Conservation (phyloP, 2,329 filamentous ascomycete species). For the Venturia oleaginea region DNA sequence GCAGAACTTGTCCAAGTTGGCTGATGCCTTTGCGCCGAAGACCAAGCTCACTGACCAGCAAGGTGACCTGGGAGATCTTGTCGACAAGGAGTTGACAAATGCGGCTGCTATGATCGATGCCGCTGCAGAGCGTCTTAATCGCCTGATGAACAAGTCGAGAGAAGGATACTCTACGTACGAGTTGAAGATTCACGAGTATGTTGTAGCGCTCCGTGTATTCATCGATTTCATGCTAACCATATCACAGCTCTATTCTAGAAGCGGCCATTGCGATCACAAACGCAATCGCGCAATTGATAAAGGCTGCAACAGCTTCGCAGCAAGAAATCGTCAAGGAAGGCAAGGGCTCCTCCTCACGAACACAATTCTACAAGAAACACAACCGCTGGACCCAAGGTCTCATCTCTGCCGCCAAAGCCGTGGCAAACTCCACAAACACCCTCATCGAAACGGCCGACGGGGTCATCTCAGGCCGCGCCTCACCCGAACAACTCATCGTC, state of each 20-base stretch:
- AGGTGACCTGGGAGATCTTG: constrained; percentile 85
- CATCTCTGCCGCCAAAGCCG: constrained; percentile 93
- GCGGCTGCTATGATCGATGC: constrained; percentile 93
- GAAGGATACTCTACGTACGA: constrained; percentile 95
- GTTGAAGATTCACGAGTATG: constrained; percentile 75
- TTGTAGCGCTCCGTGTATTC: neutral
- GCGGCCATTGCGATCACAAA: constrained; percentile 89
- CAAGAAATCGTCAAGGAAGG: constrained; percentile 95
- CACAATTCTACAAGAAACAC: constrained; percentile 99
- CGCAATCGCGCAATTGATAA: constrained; percentile 89
- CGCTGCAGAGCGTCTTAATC: constrained; percentile 78
- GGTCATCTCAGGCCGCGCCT: constrained; percentile 84
- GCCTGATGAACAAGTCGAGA: constrained; percentile 91
- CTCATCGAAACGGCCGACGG: constrained; percentile 97
- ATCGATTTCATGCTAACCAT: constrained; percentile 3
- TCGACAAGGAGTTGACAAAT: constrained; percentile 84
- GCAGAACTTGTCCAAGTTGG: constrained; percentile 86
- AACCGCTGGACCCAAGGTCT: constrained; percentile 98
- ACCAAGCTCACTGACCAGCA: constrained; percentile 69
- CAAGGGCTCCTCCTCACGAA: constrained; percentile 74
- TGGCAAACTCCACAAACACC: constrained; percentile 85
- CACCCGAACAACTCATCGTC: constrained; percentile 92
- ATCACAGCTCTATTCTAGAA: constrained; percentile 62
- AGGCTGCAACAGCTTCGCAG: constrained; percentile 85
- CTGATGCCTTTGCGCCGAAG: constrained; percentile 84